Evolutionary conservation across 1,139 yeast species (phyloP).

Genomic region (Suhomyces terraborum): DNA sequence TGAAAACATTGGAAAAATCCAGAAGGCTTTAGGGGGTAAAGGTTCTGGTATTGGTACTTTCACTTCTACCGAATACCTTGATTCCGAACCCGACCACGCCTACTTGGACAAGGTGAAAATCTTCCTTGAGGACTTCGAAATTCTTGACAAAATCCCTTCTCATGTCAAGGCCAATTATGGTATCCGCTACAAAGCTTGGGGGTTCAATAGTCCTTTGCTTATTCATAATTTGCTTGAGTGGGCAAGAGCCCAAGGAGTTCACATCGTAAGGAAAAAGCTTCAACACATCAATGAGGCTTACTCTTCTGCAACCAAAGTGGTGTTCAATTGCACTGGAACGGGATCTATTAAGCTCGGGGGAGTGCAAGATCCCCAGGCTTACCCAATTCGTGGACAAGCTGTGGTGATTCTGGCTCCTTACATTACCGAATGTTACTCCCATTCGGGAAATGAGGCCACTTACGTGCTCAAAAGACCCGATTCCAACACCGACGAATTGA

Average conservation of each 20-base stretch:
- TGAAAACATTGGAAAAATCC: slow-evolving; percentile 17
- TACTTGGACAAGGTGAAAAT: slow-evolving; percentile 6
- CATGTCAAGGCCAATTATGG: slow-evolving; percentile 20
- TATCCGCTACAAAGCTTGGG: slow-evolving; percentile 24
- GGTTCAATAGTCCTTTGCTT: slow-evolving; percentile 27
- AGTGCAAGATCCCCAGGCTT: slow-evolving; percentile 11
- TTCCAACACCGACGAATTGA: slow-evolving; percentile 20
- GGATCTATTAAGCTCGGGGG: slow-evolving; percentile 23
- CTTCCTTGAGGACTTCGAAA: slow-evolving; percentile 10
- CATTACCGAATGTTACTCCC: slow-evolving; percentile 12
- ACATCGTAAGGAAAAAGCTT: slow-evolving; percentile 13
- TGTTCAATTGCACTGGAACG: slow-evolving; percentile 23
- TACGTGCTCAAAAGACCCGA: slow-evolving; percentile 22
- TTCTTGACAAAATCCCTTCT: neutral
- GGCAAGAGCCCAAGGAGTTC: slow-evolving; percentile 15
- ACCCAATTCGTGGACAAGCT: slow-evolving; percentile 16
- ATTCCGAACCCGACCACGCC: slow-evolving; percentile 1
- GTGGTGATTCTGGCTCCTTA: slow-evolving; percentile 19
- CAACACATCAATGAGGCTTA: slow-evolving; percentile 14
- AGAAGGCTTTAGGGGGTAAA: slow-evolving; percentile 16
- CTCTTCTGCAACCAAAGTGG: slow-evolving; percentile 11
- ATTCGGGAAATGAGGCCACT: slow-evolving; percentile 19
- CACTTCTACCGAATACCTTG: slow-evolving; percentile 16
- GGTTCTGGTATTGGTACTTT: slow-evolving; percentile 18
- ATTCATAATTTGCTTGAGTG: slow-evolving; percentile 17